Evolutionary conservation across 2,329 filamentous ascomycete genomes (phyloP), one percentile per base, ranked within the genome.

Genomic region (Aspergillus transmontanensis): DNA sequence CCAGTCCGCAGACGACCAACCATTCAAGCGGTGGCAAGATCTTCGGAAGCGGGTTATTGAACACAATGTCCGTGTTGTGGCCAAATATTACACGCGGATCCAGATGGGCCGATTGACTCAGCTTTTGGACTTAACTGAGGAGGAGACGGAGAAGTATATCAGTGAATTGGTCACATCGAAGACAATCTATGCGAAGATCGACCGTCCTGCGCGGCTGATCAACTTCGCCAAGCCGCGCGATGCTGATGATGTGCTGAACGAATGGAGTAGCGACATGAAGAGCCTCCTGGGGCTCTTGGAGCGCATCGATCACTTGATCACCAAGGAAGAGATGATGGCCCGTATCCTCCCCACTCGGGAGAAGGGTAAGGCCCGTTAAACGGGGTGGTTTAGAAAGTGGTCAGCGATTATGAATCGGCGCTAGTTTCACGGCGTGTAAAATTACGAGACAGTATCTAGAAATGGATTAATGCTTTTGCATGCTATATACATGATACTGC

Each of bases 241-340:
- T 79, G 93, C 94, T 1, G 95, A 99, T 75, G 95, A 99, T 79
- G 89, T 97, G 59, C 83, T 99, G 74, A 99, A 99, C 76, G 95
- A 99, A 81, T 99, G 95, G 95, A 97, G 93, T 78, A 90, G 92
- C 73, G 97, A 97, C 80, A 98, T 97, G 93, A 96, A 95, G 89
- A 94, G 90, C 75, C 81, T 97, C 72, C 81, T 97, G 68, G 93
- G 92, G 12, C 81, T 94, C 60, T 76, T 97, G 75, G 93, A 97
- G 84, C 87, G 93, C 67, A 96, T 99, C 65, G 95, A 99, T 76
- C 95, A 99, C 79, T 85, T 99, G 73, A 99, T 99, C 75, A 99
- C 96, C 60, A 98, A 98, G 85, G 95, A 99, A 82, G 95, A 99
- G 85, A 99, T 99, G 95, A 99, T 99, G 95, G 95, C 95, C 46